Percentiles rank a stretch among this genome's conserved stretches.
phyloP scores from a whole-genome alignment of 2,329 filamentous ascomycete genomes.

The Lasiodiplodia gonubiensis region DNA sequence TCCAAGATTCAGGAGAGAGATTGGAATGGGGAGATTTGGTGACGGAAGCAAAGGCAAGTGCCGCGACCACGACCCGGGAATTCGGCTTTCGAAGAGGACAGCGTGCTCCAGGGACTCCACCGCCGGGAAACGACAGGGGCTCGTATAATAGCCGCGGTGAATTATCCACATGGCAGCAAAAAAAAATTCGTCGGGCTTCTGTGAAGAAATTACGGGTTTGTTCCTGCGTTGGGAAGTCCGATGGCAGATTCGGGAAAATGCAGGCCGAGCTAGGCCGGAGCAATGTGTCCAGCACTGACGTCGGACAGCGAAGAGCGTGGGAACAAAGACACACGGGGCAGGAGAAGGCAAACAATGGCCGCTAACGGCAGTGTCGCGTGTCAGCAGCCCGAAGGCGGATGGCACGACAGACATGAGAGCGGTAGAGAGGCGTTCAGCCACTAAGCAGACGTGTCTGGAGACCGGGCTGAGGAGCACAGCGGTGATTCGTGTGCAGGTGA shows the following conservation, averaged over 20 bases:
- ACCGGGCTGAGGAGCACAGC: slow-evolving; percentile 6
- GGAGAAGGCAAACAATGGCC: background rate
- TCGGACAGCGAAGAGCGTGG: background rate
- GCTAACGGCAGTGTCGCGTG: background rate
- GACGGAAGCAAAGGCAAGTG: background rate
- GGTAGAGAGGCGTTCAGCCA: background rate
- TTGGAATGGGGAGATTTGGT: background rate
- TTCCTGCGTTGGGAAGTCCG: slow-evolving; percentile 18
- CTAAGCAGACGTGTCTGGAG: slow-evolving; percentile 15
- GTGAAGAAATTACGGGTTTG: background rate
- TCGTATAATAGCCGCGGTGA: background rate
- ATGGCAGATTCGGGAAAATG: slow-evolving; percentile 8
- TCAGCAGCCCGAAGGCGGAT: slow-evolving; percentile 2
- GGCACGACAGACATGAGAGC: slow-evolving; percentile 13
- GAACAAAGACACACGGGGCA: background rate
- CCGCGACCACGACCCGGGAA: slow-evolving; percentile 17
- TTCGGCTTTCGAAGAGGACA: slow-evolving; percentile 5
- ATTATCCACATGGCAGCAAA: slow-evolving; percentile 7
- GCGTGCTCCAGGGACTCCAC: background rate
- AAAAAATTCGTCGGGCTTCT: slow-evolving; percentile 1
- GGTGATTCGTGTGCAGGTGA: slow-evolving; percentile 5
- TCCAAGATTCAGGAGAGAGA: background rate
- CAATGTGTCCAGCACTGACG: slow-evolving; percentile 1
- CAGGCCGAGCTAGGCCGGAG: slow-evolving; percentile 11
- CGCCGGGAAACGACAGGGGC: background rate